Evolutionary conservation across 176 grass and related monocot genomes (phyloP), one percentile per base, ranked within the genome.

Genomic region (Urochloa ruziziensis): DNA sequence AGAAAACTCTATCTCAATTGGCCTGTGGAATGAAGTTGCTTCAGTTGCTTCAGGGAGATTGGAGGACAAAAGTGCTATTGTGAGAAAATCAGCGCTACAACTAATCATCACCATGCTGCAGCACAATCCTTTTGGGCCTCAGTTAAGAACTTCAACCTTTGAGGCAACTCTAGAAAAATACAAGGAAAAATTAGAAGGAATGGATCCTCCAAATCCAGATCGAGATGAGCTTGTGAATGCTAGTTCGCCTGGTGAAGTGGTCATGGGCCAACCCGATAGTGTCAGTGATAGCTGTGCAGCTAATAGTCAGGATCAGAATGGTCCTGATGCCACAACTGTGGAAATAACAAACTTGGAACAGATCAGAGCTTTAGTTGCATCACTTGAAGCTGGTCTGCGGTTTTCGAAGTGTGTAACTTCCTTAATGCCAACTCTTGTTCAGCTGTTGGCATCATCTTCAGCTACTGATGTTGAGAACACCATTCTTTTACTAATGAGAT

Each of bases 51-150:
- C 93, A 3, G 93, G 96, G 35, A 92, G 96, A 59, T 51, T 98
- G 82, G 96, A 93, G 87, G 96, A 98, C 76, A 98, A 98, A 88
- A 98, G 91, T 90, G 89, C 96, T 34, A 92, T 93, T 65, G 96
- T 95, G 73, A 94, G 96, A 74, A 98, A 98, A 91, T 98, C 96
- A 59, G 91, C 96, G 72, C 17, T 98, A 53, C 87, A 91, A 72
- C 85, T 98, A 75, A 84, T 98, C 62, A 93, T 98, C 48, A 93
- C 96, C 44, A 89, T 98, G 87, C 84, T 98, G 64, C 96, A 98
- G 62, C 89, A 98, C 83, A 98, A 98, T 73, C 96, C 96, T 82
- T 98, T 98, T 72, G 96, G 96, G 30, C 93, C 96, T 70, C 92
- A 95, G 61, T 78, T 98, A 56, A 91, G 91, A 49, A 86, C 85